Evolutionary conservation across 768 basidiomycete genomes (phyloP).

Genomic region (Hebeloma cylindrosporum): DNA sequence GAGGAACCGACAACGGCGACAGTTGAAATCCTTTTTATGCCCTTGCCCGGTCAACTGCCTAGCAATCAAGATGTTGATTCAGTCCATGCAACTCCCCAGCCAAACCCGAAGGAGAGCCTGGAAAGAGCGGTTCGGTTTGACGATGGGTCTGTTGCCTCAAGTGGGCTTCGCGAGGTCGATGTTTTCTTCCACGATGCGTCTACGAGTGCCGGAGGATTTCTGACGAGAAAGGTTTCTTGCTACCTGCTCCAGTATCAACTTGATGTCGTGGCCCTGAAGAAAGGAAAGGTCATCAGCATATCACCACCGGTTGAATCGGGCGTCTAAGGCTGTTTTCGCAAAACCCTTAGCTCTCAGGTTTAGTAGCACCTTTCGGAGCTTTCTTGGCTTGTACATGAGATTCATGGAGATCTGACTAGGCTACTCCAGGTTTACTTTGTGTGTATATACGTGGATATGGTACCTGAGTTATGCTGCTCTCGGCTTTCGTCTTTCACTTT

Average conservation of each 20-base stretch:
- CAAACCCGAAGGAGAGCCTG: not conserved
- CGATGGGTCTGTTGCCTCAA: slow-evolving; percentile 25
- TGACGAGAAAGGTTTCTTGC: not conserved
- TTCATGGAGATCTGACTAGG: too few relatives aligned
- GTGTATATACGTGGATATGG: not conserved
- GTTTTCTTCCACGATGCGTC: not conserved
- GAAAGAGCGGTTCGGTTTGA: slow-evolving; percentile 20
- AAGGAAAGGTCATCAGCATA: slow-evolving; percentile 27
- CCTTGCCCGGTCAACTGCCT: slow-evolving; percentile 1
- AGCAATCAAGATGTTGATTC: not conserved
- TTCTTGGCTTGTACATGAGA: too few relatives aligned
- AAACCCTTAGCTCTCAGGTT: not conserved
- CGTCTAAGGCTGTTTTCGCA: not conserved
- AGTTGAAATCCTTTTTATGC: too few relatives aligned
- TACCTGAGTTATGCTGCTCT: slow-evolving; percentile 1
- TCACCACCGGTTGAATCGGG: slow-evolving; percentile 6
- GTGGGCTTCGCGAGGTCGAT: slow-evolving; percentile 16
- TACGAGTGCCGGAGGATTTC: not conserved
- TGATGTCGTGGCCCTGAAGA: slow-evolving; percentile 1
- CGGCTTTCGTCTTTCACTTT: not conserved
- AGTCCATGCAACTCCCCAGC: not conserved
- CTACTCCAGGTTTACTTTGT: too few relatives aligned
- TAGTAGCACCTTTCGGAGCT: too few relatives aligned
- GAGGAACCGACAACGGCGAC: not conserved
- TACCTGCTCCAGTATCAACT: slow-evolving; percentile 18